Conservation (phyloP, 306 rosid genomes). For the Prunus persica region DNA sequence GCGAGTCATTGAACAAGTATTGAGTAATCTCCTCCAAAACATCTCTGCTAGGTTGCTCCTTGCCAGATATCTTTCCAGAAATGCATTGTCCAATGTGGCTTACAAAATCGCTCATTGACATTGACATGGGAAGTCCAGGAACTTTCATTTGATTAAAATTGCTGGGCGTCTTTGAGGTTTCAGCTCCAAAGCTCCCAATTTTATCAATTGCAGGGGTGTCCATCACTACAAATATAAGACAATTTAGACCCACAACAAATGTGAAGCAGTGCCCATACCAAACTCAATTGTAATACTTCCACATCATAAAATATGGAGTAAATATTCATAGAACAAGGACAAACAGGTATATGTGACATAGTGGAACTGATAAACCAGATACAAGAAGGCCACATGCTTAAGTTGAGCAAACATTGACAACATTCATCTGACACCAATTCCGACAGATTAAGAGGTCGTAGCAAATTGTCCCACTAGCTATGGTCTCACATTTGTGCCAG, state of each 20-base stretch:
- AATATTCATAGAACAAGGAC: background rate
- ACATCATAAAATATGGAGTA: background rate
- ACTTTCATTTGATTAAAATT: conserved; percentile 58
- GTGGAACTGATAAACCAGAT: background rate
- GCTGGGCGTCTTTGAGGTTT: conserved; percentile 40
- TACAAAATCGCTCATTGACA: conserved; percentile 72
- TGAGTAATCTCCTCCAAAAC: conserved; percentile 65
- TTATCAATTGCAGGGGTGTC: conserved; percentile 31
- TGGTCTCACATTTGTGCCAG: background rate
- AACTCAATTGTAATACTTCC: background rate
- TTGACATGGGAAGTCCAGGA: conserved; percentile 58
- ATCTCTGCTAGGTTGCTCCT: conserved; percentile 33
- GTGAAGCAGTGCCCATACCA: background rate
- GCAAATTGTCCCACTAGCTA: background rate
- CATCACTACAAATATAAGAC: conserved; percentile 28
- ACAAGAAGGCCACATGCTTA: background rate
- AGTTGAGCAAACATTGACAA: background rate
- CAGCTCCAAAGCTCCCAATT: conserved; percentile 33
- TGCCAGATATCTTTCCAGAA: conserved; percentile 45
- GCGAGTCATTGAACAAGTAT: conserved; percentile 56
- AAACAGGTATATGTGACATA: background rate
- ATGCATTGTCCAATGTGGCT: conserved; percentile 64
- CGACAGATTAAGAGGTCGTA: background rate
- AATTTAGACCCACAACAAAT: background rate
- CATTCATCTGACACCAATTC: background rate